Evolutionary conservation across 1,284 basidiomycete species (phyloP), one percentile per base, ranked within the genome.

Genomic region (Schizophyllum amplum): DNA sequence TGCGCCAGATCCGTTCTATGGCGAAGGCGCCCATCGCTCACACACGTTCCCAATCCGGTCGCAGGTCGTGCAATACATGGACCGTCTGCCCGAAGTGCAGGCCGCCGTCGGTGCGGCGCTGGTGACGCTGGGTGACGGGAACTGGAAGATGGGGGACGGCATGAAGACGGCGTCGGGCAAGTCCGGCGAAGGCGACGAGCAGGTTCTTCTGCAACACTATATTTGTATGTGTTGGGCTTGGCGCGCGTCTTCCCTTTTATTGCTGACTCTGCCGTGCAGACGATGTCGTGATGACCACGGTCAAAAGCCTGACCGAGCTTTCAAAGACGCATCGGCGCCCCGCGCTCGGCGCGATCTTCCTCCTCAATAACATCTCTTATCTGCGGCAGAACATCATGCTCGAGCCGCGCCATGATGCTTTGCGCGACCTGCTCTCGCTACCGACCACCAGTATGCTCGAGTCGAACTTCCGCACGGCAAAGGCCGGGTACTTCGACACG

Each of bases 81-180:
- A 85, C 54, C 75, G 79, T 53, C 70, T 92, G 4, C 85, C 87
- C 0, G 80, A 84, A 48, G 84, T 91, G 3, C 77, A 81, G 55
- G 76, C 74, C 25, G 87, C 85, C 0, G 86, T 83, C 11, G 79
- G 78, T 0, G 73, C 86, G 1, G 82, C 84, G 0, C 71, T 92
- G 42, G 66, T 82, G 49, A 79, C 81, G 1, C 77, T 92, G 1
- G 89, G 89, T 0, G 89, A 92, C 60, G 89, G 89, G 2, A 92
- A 92, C 62, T 92, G 90, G 89, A 88, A 82, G 69, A 91, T 92
- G 89, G 89, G 90, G 4, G 87, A 90, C 60, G 88, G 89, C 1
- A 76, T 86, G 24, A 77, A 79, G 61, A 80, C 85, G 2, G 83
- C 81, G 62, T 68, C 66, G 1, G 60, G 69, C 2, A 81, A 80